Base-by-base conservation (phyloP, 305 asterid genomes). In the Rubia balearica region DNA sequence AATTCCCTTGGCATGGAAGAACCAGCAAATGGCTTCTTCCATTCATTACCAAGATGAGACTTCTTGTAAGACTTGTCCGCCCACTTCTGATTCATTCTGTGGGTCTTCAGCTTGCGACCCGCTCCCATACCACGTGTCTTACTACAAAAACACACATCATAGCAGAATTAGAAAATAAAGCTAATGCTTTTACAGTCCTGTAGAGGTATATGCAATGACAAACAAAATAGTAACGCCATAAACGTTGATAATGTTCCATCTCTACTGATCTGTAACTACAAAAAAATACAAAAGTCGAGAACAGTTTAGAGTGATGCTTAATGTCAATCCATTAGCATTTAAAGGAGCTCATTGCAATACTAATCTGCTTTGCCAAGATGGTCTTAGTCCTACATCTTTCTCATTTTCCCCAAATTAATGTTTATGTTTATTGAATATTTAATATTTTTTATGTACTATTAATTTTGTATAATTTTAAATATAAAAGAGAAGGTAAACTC, bases 21-120 rank as follows among this genome's bases (percentile, higher is more conserved):
- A 38, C 83, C 83, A 33, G 83, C 83, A 71, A 80, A 80, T 40
- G 83, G 83, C 38, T 80, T 80, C 74, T 76, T 76, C 77, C 79
- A 80, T 69, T 80, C 81, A 49, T 75, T 79, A 42, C 77, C 80
- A 19, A 79, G 83, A 65, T 79, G 83, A 57, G 83, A 79, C 71
- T 79, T 79, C 73, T 79, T 79, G 61, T 79, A 76, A 12, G 81
- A 68, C 57, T 76, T 80, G 38, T 33, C 4, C 5, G 38, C 38
- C 3, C 38, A 3, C 38, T 4, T 33, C 4, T 33, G 38, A 33
- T 33, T 33, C 38, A 2, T 33, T 33, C 38, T 33, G 38, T 33
- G 38, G 38, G 38, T 33, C 38, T 33, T 33, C 38, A 33, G 38
- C 38, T 33, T 33, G 38, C 38, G 5, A 33, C 38, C 38, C 38